A percentile compares a stretch with the other conserved stretches of the same genome.
Conservation (phyloP, 2,329 filamentous ascomycete genomes). For the Cladophialophora exuberans region DNA sequence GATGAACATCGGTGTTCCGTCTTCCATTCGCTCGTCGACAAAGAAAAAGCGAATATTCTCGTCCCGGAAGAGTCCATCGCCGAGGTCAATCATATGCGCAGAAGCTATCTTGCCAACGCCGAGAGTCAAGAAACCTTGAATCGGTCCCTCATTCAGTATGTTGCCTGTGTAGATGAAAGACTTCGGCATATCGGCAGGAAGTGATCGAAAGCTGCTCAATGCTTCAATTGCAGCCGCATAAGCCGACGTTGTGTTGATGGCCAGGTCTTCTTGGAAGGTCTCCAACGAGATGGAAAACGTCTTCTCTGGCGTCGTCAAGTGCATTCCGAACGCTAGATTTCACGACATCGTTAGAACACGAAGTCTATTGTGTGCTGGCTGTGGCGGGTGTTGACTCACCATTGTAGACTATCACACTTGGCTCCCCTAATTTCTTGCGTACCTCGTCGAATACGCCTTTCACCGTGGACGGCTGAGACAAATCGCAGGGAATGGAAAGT, state of each 20-base stretch:
- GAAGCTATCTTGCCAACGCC: slow-evolving; percentile 49
- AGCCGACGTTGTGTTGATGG: neutral
- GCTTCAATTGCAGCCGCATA: neutral
- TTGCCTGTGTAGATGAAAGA: slow-evolving; percentile 53
- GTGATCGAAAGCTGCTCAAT: neutral
- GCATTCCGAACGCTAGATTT: neutral
- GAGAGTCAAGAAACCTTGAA: slow-evolving; percentile 35
- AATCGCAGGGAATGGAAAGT: slow-evolving; percentile 40
- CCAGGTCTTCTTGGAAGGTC: neutral
- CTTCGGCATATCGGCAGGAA: neutral
- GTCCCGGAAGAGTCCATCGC: neutral
- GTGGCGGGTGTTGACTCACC: slow-evolving; percentile 25
- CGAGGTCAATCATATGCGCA: slow-evolving; percentile 33
- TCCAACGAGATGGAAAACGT: neutral
- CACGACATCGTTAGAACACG: neutral
- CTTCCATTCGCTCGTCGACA: slow-evolving; percentile 50
- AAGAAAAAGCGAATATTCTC: slow-evolving; percentile 51
- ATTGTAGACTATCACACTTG: slow-evolving; percentile 37
- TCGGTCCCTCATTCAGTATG: slow-evolving; percentile 39
- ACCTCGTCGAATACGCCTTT: slow-evolving; percentile 43
- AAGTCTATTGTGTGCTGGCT: neutral
- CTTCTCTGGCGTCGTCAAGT: neutral
- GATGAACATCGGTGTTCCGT: slow-evolving; percentile 42
- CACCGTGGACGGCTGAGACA: slow-evolving; percentile 40
- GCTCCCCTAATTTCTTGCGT: slow-evolving; percentile 36